Evolutionary conservation across 176 grass and related monocot genomes (phyloP).

Genomic region (Cenchrus fungigraminus): DNA sequence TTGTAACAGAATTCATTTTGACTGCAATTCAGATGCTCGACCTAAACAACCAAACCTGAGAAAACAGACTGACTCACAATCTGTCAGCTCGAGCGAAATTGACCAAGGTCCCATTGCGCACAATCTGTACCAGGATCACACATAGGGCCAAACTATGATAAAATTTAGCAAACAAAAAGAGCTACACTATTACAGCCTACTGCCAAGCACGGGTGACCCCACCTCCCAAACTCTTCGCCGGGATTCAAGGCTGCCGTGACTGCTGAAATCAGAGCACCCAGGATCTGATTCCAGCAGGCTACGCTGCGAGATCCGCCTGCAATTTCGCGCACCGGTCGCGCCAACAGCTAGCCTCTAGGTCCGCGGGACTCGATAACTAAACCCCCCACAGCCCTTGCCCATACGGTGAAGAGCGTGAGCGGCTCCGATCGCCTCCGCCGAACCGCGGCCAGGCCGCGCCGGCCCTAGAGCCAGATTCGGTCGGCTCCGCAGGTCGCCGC

Average conservation of each 20-base stretch:
- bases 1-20: no score
- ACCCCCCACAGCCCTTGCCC: neutral
- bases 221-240: neutral
- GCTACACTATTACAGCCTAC: neutral
- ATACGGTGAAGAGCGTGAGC: neutral
- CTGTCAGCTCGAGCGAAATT: neutral
- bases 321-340: neutral
- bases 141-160: neutral
- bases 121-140: neutral
- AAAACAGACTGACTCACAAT: neutral
- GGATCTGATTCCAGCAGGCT: constrained; percentile 2
- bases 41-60: neutral
- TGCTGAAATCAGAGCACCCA: neutral
- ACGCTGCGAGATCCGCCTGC: neutral
- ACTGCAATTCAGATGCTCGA: neutral
- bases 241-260: neutral
- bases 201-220: neutral
- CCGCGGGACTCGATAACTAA: no score
- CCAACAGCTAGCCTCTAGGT: neutral
- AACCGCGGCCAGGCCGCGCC: no score
- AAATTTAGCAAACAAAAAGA: neutral
- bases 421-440: neutral
- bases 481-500: neutral
- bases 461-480: neutral
- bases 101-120: neutral